Percentiles rank a stretch among this genome's conserved stretches.
Evolutionary conservation across 2,329 filamentous ascomycete species (phyloP).

Genomic region (Trichoderma sp.): DNA sequence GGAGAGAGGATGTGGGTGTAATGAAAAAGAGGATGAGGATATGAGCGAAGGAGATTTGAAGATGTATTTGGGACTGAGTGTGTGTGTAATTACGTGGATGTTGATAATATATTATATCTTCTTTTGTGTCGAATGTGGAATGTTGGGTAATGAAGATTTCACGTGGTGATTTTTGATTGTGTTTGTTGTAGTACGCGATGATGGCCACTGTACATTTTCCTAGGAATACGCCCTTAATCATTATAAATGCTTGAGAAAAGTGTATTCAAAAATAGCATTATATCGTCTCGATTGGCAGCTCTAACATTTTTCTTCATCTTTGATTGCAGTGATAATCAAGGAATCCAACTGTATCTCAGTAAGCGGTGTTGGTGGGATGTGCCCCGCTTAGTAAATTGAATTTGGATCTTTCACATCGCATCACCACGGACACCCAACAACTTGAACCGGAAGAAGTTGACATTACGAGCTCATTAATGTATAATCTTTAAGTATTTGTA

Average conservation of each 20-base stretch:
- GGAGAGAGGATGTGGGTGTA: not conserved
- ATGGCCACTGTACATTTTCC: not conserved
- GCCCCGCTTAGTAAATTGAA: slow-evolving; percentile 15
- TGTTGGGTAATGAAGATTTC: not conserved
- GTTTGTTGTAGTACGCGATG: not conserved
- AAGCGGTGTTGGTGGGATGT: slow-evolving; percentile 4
- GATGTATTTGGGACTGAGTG: not conserved
- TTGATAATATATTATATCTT: not conserved
- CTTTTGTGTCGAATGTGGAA: not conserved
- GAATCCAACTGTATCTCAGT: not conserved
- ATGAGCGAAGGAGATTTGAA: not conserved
- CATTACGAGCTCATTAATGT: not conserved
- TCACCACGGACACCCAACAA: not conserved
- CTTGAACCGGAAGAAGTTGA: not conserved
- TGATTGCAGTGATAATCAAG: not conserved
- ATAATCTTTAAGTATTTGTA: not conserved
- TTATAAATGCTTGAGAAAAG: not conserved
- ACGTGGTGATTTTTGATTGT: not conserved
- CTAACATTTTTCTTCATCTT: not conserved
- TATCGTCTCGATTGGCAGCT: not conserved
- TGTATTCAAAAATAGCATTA: not conserved
- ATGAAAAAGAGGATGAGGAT: not conserved
- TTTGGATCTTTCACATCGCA: not conserved
- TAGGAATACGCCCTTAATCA: not conserved
- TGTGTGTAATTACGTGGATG: slow-evolving; percentile 1